A percentile compares a stretch with the other conserved stretches of the same genome.
Evolutionary conservation across 2,329 filamentous ascomycete species (phyloP).

Genomic region (Alternaria tenuissima): DNA sequence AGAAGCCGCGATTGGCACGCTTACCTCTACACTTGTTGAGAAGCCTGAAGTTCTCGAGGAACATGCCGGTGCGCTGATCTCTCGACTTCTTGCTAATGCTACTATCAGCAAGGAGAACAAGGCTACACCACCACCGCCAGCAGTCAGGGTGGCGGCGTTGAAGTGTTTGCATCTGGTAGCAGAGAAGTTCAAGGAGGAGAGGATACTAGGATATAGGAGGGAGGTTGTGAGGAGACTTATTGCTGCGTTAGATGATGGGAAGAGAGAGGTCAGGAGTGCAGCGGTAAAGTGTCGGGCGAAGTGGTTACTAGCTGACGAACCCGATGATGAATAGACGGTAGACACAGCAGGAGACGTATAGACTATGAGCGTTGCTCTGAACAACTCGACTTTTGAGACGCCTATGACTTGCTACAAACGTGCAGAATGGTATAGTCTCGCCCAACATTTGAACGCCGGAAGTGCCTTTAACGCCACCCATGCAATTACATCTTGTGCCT

Average conservation of each 20-base stretch:
- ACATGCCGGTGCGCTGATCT: constrained; percentile 65
- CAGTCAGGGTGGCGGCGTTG: constrained; percentile 58
- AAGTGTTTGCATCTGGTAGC: constrained; percentile 60
- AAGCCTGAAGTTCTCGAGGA: constrained; percentile 63
- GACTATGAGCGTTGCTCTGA: neutral
- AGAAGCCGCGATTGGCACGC: constrained; percentile 66
- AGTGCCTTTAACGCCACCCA: constrained; percentile 41
- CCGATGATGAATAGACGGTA: constrained; percentile 57
- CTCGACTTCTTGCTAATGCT: constrained; percentile 61
- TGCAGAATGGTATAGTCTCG: constrained; percentile 36
- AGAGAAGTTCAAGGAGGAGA: constrained; percentile 57
- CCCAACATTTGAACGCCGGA: constrained; percentile 27
- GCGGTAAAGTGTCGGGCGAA: constrained; percentile 68
- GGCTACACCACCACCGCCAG: constrained; percentile 30
- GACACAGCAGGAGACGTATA: neutral
- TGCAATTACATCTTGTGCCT: constrained; percentile 24
- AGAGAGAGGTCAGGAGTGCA: constrained; percentile 68
- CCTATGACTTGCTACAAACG: constrained; percentile 12
- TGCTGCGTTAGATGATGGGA: constrained; percentile 67
- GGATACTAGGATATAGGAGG: constrained; percentile 64
- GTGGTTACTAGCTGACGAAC: constrained; percentile 68
- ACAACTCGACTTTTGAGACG: constrained; percentile 13
- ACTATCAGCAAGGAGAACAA: constrained; percentile 26
- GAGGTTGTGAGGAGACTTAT: constrained; percentile 65
- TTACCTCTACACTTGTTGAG: constrained; percentile 66